Conservation (phyloP, 768 basidiomycete species). For the Coprinellus micaceus region DNA sequence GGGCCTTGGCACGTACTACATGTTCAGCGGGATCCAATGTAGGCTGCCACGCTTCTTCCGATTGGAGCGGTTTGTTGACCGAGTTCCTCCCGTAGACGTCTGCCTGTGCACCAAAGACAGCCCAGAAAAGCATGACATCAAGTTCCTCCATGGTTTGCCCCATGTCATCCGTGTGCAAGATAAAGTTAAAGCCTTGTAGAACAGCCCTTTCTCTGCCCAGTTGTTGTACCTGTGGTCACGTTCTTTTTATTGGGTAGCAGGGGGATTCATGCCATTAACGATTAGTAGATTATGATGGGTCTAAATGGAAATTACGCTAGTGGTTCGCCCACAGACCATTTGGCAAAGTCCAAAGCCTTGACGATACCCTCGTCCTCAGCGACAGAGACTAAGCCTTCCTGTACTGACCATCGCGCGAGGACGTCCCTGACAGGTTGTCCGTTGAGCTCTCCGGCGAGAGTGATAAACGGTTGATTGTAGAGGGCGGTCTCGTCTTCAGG, state of each 20-base stretch:
- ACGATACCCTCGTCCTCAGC: slow-evolving; percentile 34
- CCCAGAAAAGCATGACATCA: slow-evolving; percentile 45
- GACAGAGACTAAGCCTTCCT: slow-evolving; percentile 39
- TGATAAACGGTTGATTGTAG: slow-evolving; percentile 73
- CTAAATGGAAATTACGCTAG: too few relatives aligned
- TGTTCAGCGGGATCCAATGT: slow-evolving; percentile 53
- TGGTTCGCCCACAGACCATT: slow-evolving; percentile 61
- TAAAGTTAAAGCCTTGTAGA: slow-evolving; percentile 13
- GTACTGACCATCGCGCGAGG: slow-evolving; percentile 52
- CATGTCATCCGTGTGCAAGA: slow-evolving; percentile 34
- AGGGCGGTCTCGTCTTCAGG: slow-evolving; percentile 46
- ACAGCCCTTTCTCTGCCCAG: not conserved
- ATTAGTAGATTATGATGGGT: too few relatives aligned
- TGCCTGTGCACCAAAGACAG: slow-evolving; percentile 57
- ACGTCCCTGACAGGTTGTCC: slow-evolving; percentile 41
- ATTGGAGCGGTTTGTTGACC: slow-evolving; percentile 10
- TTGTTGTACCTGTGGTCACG: not conserved
- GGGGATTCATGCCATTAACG: too few relatives aligned
- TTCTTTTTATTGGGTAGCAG: not conserved
- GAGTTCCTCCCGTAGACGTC: too few relatives aligned
- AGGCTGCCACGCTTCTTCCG: slow-evolving; percentile 14
- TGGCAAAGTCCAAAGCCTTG: slow-evolving; percentile 52
- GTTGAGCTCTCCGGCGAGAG: slow-evolving; percentile 55
- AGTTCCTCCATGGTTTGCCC: slow-evolving; percentile 44
- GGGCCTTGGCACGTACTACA: slow-evolving; percentile 51